Evolutionary conservation across 345 rosid genomes (phyloP).

Genomic region (Moricandia arvensis): DNA sequence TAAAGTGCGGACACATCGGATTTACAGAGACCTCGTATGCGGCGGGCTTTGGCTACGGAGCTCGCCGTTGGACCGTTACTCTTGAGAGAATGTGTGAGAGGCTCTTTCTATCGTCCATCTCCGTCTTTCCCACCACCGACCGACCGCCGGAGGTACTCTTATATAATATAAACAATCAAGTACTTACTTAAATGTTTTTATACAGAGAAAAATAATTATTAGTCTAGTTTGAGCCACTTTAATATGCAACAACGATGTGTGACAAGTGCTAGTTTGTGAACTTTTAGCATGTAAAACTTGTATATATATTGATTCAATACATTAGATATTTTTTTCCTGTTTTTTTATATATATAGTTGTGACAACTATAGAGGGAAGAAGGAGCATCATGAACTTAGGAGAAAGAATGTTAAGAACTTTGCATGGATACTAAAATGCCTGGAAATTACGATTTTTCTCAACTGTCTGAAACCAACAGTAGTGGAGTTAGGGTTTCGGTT

Average conservation of each 20-base stretch:
- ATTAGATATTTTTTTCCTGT: neutral
- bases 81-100: slow-evolving; percentile 73
- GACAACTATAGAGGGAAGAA: slow-evolving; percentile 41
- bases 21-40: slow-evolving; percentile 55
- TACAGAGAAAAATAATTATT: neutral
- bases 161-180: neutral
- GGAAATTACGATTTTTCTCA: slow-evolving; percentile 49
- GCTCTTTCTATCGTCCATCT: slow-evolving; percentile 22
- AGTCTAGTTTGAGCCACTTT: neutral
- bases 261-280: neutral
- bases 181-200: neutral
- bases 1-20: slow-evolving; percentile 51
- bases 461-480: slow-evolving; percentile 38
- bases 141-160: slow-evolving; percentile 47
- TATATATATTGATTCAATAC: neutral
- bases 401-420: slow-evolving; percentile 74
- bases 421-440: slow-evolving; percentile 48
- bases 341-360: slow-evolving; percentile 31
- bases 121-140: slow-evolving; percentile 3
- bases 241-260: neutral
- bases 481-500: slow-evolving; percentile 57
- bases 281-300: neutral
- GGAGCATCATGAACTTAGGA: slow-evolving; percentile 49
- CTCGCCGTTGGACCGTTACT: slow-evolving; percentile 57
- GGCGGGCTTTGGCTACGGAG: slow-evolving; percentile 56